Percentiles rank a stretch among this genome's conserved stretches.
phyloP scores from a whole-genome alignment of 768 basidiomycete genomes.

The Lepiota brunneoincarnata region DNA sequence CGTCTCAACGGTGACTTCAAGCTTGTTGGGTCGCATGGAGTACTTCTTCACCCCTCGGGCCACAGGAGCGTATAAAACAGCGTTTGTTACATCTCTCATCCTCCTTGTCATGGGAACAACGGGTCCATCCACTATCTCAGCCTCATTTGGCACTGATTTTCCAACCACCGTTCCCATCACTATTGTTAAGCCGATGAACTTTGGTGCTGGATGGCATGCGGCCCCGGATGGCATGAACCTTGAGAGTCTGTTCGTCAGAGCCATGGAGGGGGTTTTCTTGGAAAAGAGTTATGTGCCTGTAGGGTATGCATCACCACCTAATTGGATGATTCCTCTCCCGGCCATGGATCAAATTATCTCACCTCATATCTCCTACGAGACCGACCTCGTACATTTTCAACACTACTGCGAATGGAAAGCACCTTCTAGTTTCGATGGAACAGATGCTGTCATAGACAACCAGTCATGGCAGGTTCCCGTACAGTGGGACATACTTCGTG shows the following conservation, averaged over 20 bases:
- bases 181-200: neutral
- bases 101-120: neutral
- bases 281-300: neutral
- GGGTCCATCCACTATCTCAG: neutral
- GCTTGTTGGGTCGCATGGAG: neutral
- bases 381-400: neutral
- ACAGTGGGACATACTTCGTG: too few species aligned
- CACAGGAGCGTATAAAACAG: neutral
- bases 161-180: neutral
- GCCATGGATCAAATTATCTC: neutral
- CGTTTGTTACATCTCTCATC: neutral
- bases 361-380: neutral
- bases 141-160: neutral
- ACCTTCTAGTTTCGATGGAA: neutral
- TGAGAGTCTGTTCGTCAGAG: neutral
- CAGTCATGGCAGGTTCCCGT: neutral
- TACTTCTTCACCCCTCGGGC: neutral
- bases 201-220: neutral
- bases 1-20: neutral
- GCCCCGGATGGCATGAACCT: neutral
- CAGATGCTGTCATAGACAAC: neutral
- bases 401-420: neutral
- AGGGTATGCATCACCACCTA: neutral
- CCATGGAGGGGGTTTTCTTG: too few species aligned
- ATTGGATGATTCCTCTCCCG: neutral